phyloP scores from a whole-genome alignment of 2,329 filamentous ascomycete genomes.

The Helminthosporium solani region DNA sequence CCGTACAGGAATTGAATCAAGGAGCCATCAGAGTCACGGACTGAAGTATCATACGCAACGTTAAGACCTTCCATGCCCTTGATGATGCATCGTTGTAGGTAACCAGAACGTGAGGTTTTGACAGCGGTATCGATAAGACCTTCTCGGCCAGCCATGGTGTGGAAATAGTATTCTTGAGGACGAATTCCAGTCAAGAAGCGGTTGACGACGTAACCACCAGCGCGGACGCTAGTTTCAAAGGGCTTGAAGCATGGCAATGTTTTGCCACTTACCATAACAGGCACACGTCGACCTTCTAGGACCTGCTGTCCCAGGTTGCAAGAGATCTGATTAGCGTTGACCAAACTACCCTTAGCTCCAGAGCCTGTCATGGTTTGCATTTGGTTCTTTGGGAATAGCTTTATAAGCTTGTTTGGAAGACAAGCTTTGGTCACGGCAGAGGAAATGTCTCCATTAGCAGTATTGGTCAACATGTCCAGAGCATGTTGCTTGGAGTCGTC shows the following conservation, averaged over 20 bases:
- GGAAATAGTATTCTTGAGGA: slow-evolving; percentile 98
- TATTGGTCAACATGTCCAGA: slow-evolving; percentile 85
- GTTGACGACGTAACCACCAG: slow-evolving; percentile 90
- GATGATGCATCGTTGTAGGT: slow-evolving; percentile 93
- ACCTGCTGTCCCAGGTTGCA: slow-evolving; percentile 97
- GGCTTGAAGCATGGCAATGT: slow-evolving; percentile 90
- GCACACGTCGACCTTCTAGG: slow-evolving; percentile 90
- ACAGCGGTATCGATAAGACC: slow-evolving; percentile 98
- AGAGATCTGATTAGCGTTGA: slow-evolving; percentile 97
- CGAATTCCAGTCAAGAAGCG: slow-evolving; percentile 97
- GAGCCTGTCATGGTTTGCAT: slow-evolving; percentile 99
- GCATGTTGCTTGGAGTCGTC: slow-evolving; percentile 89
- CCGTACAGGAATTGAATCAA: slow-evolving; percentile 95
- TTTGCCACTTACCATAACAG: slow-evolving; percentile 97
- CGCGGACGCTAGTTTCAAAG: slow-evolving; percentile 84
- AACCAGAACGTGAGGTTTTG: slow-evolving; percentile 95
- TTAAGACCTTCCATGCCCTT: slow-evolving; percentile 97
- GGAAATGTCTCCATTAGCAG: slow-evolving; percentile 68
- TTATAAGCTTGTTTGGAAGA: slow-evolving; percentile 79
- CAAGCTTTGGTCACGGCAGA: slow-evolving; percentile 75
- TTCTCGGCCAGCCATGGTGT: slow-evolving; percentile 98
- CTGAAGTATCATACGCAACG: slow-evolving; percentile 90
- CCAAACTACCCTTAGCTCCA: slow-evolving; percentile 86
- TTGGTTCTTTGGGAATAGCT: slow-evolving; percentile 93
- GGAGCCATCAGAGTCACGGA: slow-evolving; percentile 89